Evolutionary conservation across 768 basidiomycete species (phyloP), one percentile per base, ranked within the genome.

Genomic region (Heimioporus sp.): DNA sequence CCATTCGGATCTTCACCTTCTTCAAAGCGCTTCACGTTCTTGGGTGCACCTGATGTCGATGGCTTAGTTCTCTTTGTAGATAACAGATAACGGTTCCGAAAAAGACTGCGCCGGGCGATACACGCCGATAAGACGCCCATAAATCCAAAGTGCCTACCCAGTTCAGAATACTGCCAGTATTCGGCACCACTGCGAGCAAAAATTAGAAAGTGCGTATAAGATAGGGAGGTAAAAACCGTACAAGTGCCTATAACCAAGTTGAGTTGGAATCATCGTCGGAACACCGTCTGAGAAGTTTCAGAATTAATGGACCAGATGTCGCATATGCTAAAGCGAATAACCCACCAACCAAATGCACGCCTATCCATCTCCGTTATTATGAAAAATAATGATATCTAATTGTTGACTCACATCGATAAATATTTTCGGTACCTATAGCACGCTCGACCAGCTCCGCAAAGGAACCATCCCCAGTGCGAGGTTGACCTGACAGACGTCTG

Each of bases 101-200:
- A 47, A 36, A 10, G 47, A 31, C 7, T 28, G 24, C 31, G 38
- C 16, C 16, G 43, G 43, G 24, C 24, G n/a, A 21, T 15, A 42
- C 46, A 24, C 30, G 30, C 10, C 10, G 10, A 41, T 42, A 21
- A 7, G 31, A 40, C 32, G 31, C 17, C 15, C 24, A 20, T 28
- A 20, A 32, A 39, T 32, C 31, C 37, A 9, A 30, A 16, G 16
- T 24, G 19, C 65, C 13, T 53, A 64, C 77, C 63, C 19, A 71
- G 72, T 45, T 82, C 80, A 20, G 58, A 39, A 56, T 73, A 76
- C 43, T 81, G 71, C 81, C 80, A 81, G 56, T 76, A 82, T 50
- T 74, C 74, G 10, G 60, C 59, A 19, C 61, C 70, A 24, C 74
- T 73, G 17, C 12, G 31, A 47, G 28, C 32, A 45, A 37, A 40